Percentiles rank a stretch among this genome's conserved stretches.
Evolutionary conservation across 495 filamentous ascomycete genomes (phyloP).

Genomic region (Delitschia confertaspora): DNA sequence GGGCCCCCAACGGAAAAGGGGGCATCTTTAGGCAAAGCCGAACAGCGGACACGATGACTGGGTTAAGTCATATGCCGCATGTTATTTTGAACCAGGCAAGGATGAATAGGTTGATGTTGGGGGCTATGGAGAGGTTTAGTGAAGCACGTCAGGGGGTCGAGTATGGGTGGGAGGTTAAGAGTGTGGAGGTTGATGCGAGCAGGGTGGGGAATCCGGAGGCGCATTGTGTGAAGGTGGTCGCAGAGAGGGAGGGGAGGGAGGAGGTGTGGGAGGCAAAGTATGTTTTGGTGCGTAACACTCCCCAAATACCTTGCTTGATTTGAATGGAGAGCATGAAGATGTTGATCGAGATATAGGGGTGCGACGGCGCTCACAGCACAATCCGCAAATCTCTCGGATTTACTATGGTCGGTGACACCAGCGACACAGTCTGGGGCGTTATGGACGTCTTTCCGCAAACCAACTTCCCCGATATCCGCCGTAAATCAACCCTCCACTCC

Average conservation of each 20-base stretch:
- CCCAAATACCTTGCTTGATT: too few relatives aligned
- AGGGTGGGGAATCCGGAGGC: slow-evolving; percentile 36
- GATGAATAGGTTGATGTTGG: slow-evolving; percentile 55
- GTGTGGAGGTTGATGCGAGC: slow-evolving; percentile 45
- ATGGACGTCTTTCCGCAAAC: slow-evolving; percentile 72
- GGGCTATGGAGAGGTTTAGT: slow-evolving; percentile 39
- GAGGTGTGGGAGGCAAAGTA: slow-evolving; percentile 58
- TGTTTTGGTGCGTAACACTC: slow-evolving; percentile 49
- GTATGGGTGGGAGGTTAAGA: slow-evolving; percentile 51
- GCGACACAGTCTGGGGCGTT: slow-evolving; percentile 70
- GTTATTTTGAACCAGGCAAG: slow-evolving; percentile 72
- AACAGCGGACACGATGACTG: slow-evolving; percentile 53
- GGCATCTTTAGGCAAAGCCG: slow-evolving; percentile 46
- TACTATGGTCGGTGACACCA: slow-evolving; percentile 65
- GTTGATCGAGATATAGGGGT: slow-evolving; percentile 42
- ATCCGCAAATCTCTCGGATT: slow-evolving; percentile 60
- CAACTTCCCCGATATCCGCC: slow-evolving; percentile 65
- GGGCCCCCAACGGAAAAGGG: slow-evolving; percentile 31
- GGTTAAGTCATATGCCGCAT: slow-evolving; percentile 59
- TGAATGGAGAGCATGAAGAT: not conserved
- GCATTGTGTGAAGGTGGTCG: slow-evolving; percentile 47
- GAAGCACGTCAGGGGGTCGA: slow-evolving; percentile 44
- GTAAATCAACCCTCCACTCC: slow-evolving; percentile 49
- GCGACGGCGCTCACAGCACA: slow-evolving; percentile 68
- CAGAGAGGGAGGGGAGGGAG: slow-evolving; percentile 43